phyloP scores from a whole-genome alignment of 345 rosid species.

The Clarkia xantiana region DNA sequence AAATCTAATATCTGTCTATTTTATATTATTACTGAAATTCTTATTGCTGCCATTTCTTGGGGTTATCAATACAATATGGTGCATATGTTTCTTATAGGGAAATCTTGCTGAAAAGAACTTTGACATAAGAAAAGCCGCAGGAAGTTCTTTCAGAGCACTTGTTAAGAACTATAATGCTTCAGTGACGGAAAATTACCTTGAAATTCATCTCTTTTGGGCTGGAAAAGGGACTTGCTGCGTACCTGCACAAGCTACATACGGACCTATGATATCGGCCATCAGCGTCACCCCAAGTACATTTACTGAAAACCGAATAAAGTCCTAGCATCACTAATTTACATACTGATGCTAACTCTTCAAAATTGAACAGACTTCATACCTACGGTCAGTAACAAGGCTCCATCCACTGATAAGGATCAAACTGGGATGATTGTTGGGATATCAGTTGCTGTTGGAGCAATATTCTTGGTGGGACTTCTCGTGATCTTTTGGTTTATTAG shows the following conservation, averaged over 20 bases:
- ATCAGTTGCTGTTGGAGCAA: constrained; percentile 31
- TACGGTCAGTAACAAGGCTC: constrained; percentile 37
- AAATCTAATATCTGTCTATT: too few species aligned
- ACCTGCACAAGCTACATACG: constrained; percentile 23
- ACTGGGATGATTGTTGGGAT: constrained; percentile 44
- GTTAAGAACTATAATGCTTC: constrained; percentile 9
- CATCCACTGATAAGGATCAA: constrained; percentile 19
- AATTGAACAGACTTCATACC: constrained; percentile 49
- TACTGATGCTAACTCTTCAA: constrained; percentile 1
- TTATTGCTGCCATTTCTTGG: background rate
- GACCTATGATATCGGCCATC: constrained; percentile 35
- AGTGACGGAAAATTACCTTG: constrained; percentile 19
- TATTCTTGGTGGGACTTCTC: constrained; percentile 18
- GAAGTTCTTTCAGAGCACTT: constrained; percentile 14
- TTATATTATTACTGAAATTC: too few species aligned
- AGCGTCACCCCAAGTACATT: constrained; percentile 44
- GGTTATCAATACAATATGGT: background rate
- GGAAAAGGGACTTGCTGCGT: constrained; percentile 29
- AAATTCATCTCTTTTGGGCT: constrained; percentile 33
- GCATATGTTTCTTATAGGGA: constrained; percentile 20
- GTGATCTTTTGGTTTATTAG: constrained; percentile 20
- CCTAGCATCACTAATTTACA: background rate
- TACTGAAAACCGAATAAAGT: background rate
- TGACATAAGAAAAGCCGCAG: constrained; percentile 25
- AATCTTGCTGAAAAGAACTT: constrained; percentile 32